Evolutionary conservation across 2,329 filamentous ascomycete species (phyloP), one percentile per base, ranked within the genome.

Genomic region (Pseudopyricularia javanii): DNA sequence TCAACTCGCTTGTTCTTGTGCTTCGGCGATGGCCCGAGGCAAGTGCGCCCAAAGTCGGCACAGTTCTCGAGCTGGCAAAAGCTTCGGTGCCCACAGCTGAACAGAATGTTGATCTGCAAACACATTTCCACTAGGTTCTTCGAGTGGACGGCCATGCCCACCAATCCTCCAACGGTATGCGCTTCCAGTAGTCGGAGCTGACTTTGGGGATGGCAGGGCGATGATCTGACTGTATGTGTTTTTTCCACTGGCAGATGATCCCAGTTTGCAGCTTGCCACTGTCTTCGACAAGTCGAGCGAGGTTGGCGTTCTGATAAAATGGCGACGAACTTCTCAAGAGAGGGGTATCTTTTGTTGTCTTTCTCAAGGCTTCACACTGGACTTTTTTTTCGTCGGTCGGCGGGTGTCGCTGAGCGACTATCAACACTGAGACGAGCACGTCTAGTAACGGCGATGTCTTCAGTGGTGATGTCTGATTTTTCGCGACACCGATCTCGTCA

Each of bases 51-150:
- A 34, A 63, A 58, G 43, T 57, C 47, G 49, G 49, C 17, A 54
- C 61, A 63, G 49, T 58, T 59, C 52, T 62, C 56, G 52, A 61
- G 58, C 47, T 55, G 56, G 50, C 56, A 56, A 54, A 63, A 61
- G 53, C 55, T 54, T 32, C 59, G 57, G 53, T 63, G 61, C 26
- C 56, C 57, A 54, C 61, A 63, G 15, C 32, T 53, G 51, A 55
- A 63, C 28, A 61, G 50, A 37, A 34, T 52, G 56, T 62, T 58
- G 53, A 58, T 47, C 47, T 63, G 61, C 8, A 49, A 40, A 51
- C 61, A 62, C 61, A 63, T 63, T 17, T 45, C 53, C 15, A 22
- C 34, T 14, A 15, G 32, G 6, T 22, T 8, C 11, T 3, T 22
- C 7, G 3, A 15, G 47, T 15, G 8, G 6, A 15, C 30, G 17